phyloP scores from a whole-genome alignment of 2,329 filamentous ascomycete species.

The Fusarium anguioides region DNA sequence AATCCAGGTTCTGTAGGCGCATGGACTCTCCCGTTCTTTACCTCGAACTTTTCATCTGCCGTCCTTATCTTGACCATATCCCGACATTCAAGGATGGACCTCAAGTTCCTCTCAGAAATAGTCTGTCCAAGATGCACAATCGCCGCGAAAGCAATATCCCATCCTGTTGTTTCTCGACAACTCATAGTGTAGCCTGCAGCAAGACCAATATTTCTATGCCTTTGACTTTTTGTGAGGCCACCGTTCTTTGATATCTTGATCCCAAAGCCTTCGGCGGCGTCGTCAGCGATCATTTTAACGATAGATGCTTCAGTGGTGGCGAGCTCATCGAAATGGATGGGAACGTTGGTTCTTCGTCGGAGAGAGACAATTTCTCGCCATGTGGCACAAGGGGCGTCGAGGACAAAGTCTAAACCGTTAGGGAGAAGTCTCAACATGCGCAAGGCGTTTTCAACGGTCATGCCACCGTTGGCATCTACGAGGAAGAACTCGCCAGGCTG shows the following conservation, averaged over 20 bases:
- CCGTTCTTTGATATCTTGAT: conserved; percentile 39
- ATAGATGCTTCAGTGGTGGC: conserved; percentile 28
- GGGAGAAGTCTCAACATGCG: conserved; percentile 34
- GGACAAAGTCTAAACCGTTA: conserved; percentile 31
- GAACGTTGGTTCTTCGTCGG: conserved; percentile 17
- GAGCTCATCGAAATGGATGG: conserved; percentile 35
- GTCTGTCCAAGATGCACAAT: conserved; percentile 36
- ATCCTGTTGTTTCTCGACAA: conserved; percentile 32
- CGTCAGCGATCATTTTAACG: conserved; percentile 27
- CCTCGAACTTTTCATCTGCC: conserved; percentile 31
- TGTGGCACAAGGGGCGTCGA: conserved; percentile 35
- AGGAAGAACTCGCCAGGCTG: conserved; percentile 34
- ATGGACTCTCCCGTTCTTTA: conserved; percentile 18
- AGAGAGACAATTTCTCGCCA: conserved; percentile 28
- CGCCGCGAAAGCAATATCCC: conserved; percentile 33
- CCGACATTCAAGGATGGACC: conserved; percentile 32
- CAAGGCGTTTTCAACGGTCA: conserved; percentile 32
- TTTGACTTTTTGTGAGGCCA: conserved; percentile 28
- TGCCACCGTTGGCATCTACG: conserved; percentile 30
- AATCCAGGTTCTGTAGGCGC: conserved; percentile 30
- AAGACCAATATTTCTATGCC: conserved; percentile 33
- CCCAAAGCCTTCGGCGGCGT: conserved; percentile 31
- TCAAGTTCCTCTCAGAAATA: conserved; percentile 21
- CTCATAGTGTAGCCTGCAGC: conserved; percentile 34
- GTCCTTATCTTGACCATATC: conserved; percentile 31